phyloP scores from a whole-genome alignment of 495 filamentous ascomycete genomes.

The Saxophila tyrrhenica region DNA sequence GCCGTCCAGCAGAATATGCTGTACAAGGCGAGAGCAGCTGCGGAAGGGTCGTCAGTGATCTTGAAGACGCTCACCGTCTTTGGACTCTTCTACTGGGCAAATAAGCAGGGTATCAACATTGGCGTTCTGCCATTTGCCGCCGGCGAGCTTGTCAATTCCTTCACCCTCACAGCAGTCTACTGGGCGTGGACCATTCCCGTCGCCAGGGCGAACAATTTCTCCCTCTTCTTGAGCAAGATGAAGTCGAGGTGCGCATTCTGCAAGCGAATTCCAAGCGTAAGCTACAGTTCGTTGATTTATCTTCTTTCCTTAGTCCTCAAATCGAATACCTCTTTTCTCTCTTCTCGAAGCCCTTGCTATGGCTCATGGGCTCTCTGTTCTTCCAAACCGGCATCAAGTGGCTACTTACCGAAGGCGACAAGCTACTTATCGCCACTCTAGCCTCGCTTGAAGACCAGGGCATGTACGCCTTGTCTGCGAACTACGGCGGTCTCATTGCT shows the following conservation, averaged over 20 bases:
- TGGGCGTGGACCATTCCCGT: constrained; percentile 18
- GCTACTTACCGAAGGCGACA: constrained; percentile 86
- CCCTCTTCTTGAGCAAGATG: constrained; percentile 36
- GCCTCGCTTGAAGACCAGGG: constrained; percentile 71
- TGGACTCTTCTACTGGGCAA: constrained; percentile 47
- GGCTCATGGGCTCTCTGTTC: constrained; percentile 64
- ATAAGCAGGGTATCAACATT: constrained; percentile 35
- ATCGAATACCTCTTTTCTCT: constrained; percentile 44
- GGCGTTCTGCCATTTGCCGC: constrained; percentile 83
- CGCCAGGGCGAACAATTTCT: constrained; percentile 20
- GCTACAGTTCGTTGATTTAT: constrained; percentile 9
- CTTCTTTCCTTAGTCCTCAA: constrained; percentile 18
- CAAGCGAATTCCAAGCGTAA: constrained; percentile 6
- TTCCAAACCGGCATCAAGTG: constrained; percentile 85
- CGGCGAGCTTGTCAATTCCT: constrained; percentile 70
- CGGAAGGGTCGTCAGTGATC: constrained; percentile 70
- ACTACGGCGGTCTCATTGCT: constrained; percentile 86
- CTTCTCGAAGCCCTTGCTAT: constrained; percentile 55
- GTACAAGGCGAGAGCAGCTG: constrained; percentile 65
- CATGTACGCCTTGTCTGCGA: constrained; percentile 84
- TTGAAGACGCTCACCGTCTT: constrained; percentile 64
- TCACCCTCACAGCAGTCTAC: constrained; percentile 58
- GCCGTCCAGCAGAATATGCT: constrained; percentile 68
- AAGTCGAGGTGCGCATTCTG: constrained; percentile 31
- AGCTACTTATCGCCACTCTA: constrained; percentile 67